These are phyloP conservation scores for Botrytis porri DNA, from an alignment of 2,329 filamentous ascomycete species.

Conservation along the genomic window DNA sequence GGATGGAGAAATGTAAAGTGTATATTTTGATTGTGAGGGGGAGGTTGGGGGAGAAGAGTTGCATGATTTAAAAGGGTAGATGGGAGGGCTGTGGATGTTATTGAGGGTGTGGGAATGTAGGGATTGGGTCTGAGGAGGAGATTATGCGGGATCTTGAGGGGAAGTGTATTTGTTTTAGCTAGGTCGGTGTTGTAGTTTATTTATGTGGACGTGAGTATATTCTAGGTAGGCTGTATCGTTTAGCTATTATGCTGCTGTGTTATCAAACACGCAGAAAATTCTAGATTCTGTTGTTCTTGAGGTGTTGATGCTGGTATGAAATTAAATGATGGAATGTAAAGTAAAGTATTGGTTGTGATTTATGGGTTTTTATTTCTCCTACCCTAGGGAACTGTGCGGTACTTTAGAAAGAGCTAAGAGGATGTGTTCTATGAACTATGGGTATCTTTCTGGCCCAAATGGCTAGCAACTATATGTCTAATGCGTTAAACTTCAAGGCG, in stretches of 20 bases:
- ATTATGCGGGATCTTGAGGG: neutral
- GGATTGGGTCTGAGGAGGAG: neutral
- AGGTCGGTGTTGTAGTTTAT: neutral
- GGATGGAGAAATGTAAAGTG: neutral
- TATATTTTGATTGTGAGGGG: neutral
- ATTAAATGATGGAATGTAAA: neutral
- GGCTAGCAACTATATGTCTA: neutral
- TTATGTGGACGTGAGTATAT: neutral
- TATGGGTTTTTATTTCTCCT: neutral
- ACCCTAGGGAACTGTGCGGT: neutral
- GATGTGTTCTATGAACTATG: neutral
- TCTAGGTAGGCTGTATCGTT: no score
- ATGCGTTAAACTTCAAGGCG: neutral
- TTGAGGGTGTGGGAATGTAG: neutral
- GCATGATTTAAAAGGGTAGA: no score
- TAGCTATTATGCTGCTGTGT: no score
- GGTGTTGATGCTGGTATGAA: neutral
- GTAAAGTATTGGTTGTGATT: neutral
- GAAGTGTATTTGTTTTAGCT: neutral
- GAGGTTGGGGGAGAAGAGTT: neutral
- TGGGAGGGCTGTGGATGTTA: neutral
- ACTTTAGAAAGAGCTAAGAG: neutral
- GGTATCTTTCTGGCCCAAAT: neutral
- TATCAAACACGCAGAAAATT: neutral
- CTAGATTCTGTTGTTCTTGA: neutral